Evolutionary conservation across 371 early-diverging fungal genomes (phyloP).

Genomic region (Parasitella parasitica): DNA sequence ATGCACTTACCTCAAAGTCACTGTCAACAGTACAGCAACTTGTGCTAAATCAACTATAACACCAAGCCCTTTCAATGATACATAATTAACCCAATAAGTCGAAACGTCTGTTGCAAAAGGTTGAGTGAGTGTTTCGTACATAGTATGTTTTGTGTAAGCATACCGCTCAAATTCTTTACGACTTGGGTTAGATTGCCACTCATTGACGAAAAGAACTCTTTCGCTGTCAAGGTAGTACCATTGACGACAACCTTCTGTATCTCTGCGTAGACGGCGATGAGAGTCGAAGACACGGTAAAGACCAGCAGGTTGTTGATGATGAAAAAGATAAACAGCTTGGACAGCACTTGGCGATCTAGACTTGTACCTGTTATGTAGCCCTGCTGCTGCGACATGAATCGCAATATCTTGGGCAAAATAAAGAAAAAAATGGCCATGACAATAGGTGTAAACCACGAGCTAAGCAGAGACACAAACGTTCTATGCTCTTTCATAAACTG

Average conservation of each 20-base stretch:
- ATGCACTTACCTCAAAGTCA: conserved; percentile 48
- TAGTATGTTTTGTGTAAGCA: background rate
- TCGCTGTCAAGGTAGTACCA: conserved; percentile 15
- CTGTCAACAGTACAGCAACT: conserved; percentile 54
- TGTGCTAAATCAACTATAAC: conserved; percentile 73
- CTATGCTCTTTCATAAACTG: conserved; percentile 50
- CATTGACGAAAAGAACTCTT: conserved; percentile 27
- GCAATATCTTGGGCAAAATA: conserved; percentile 68
- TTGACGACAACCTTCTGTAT: conserved; percentile 38
- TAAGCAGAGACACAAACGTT: conserved; percentile 58
- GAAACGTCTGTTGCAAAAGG: conserved; percentile 32
- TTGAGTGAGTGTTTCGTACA: background rate
- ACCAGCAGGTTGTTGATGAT: conserved; percentile 69
- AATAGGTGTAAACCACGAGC: conserved; percentile 71
- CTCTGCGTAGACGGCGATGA: conserved; percentile 51
- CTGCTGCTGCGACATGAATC: conserved; percentile 69
- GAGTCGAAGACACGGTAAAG: conserved; percentile 58
- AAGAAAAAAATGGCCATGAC: conserved; percentile 70
- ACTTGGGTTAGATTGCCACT: conserved; percentile 30
- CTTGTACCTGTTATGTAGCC: conserved; percentile 76
- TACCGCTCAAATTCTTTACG: conserved; percentile 37
- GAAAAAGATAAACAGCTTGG: conserved; percentile 78
- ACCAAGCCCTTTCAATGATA: conserved; percentile 64
- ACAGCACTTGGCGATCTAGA: conserved; percentile 70
- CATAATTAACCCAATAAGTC: conserved; percentile 73